Percentiles rank a stretch among this genome's conserved stretches.
These are phyloP conservation scores for Starmerella vitae DNA, from an alignment of 805 yeast species.

Conservation along the genomic window DNA sequence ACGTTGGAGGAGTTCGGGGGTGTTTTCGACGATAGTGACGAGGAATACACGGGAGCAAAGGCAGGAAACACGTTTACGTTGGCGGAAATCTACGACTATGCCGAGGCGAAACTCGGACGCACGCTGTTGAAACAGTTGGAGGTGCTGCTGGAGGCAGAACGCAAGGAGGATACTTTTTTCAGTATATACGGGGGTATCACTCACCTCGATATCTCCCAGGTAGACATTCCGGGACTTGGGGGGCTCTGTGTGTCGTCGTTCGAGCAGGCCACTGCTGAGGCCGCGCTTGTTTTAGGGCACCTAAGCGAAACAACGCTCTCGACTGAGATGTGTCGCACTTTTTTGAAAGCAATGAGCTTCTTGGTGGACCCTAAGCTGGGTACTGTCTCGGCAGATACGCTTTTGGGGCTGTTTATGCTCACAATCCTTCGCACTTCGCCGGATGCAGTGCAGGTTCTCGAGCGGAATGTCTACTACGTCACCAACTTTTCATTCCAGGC, in stretches of 20 bases:
- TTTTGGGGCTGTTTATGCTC: slow-evolving; percentile 57
- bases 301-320: slow-evolving; percentile 26
- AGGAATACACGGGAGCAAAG: neutral
- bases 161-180: slow-evolving; percentile 10
- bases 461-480: slow-evolving; percentile 52
- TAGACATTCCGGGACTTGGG: slow-evolving; percentile 28
- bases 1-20: slow-evolving; percentile 8
- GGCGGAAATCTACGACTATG: slow-evolving; percentile 43
- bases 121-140: slow-evolving; percentile 45
- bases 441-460: slow-evolving; percentile 36
- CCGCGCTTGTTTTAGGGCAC: slow-evolving; percentile 23
- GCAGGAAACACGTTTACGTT: slow-evolving; percentile 3
- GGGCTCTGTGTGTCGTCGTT: slow-evolving; percentile 21
- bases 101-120: slow-evolving; percentile 55
- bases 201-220: slow-evolving; percentile 32
- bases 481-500: slow-evolving; percentile 37
- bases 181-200: slow-evolving; percentile 17
- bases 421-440: slow-evolving; percentile 47
- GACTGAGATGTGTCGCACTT: slow-evolving; percentile 23
- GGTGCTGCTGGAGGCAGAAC: slow-evolving; percentile 19
- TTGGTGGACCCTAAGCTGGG: slow-evolving; percentile 27
- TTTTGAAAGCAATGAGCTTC: slow-evolving; percentile 40
- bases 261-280: slow-evolving; percentile 31
- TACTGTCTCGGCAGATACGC: slow-evolving; percentile 62
- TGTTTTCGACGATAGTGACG: neutral